phyloP scores from a whole-genome alignment of 345 rosid species.

The Eucalyptus globulus region DNA sequence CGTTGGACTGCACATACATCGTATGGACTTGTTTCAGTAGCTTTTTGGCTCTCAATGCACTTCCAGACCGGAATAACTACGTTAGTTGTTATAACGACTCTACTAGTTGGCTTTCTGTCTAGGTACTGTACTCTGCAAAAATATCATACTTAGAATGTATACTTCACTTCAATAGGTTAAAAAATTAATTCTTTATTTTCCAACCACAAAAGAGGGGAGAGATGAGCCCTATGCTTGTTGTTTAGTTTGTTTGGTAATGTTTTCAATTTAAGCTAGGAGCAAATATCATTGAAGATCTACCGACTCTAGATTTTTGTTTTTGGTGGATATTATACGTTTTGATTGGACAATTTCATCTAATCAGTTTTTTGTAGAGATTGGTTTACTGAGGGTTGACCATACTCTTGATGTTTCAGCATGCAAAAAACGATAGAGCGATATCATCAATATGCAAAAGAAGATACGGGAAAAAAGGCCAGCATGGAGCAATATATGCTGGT shows the following conservation, averaged over 20 bases:
- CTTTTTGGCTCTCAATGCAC: not conserved
- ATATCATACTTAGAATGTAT: not conserved
- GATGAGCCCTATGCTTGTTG: not conserved
- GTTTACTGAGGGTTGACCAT: not conserved
- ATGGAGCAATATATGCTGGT: constrained; percentile 22
- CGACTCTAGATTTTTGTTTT: not conserved
- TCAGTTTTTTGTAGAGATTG: not conserved
- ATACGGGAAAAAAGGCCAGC: not conserved
- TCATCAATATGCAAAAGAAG: not conserved
- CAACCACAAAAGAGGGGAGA: not conserved
- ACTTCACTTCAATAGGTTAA: not conserved
- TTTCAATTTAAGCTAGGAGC: not conserved
- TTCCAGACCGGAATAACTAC: not conserved
- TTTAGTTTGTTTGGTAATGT: not conserved
- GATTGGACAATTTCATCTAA: not conserved
- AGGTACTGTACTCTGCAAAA: not conserved
- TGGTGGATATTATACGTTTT: not conserved
- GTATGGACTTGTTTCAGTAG: not conserved
- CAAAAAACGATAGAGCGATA: not conserved
- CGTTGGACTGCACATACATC: not conserved
- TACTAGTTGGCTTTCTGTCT: not conserved
- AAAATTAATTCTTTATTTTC: not conserved
- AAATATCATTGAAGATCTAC: not conserved
- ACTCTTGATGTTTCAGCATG: not conserved
- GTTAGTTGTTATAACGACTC: not conserved